Conservation (phyloP, 108 stramenopile genomes). For the Schizochytrium sp. region DNA sequence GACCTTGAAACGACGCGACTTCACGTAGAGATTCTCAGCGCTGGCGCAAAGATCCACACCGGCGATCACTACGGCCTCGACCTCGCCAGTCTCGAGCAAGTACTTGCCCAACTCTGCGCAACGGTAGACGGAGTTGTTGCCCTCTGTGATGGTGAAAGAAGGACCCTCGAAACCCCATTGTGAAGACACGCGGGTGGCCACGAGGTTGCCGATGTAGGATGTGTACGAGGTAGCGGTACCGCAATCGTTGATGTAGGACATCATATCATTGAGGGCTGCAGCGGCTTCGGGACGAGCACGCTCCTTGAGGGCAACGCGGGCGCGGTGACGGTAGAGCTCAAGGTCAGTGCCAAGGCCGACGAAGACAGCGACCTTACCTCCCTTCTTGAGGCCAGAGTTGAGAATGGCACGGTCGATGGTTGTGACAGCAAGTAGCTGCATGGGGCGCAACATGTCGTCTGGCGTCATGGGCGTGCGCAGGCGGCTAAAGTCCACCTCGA, state of each 20-base stretch:
- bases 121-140: conserved; percentile 54
- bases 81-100: conserved; percentile 47
- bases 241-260: conserved; percentile 27
- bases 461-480: conserved; percentile 50
- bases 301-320: conserved; percentile 42
- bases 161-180: conserved; percentile 36
- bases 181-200: conserved; percentile 35
- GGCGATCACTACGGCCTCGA: not conserved
- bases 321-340: conserved; percentile 44
- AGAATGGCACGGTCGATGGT: conserved; percentile 48
- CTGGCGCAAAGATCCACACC: conserved; percentile 23
- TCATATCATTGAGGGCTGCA: not conserved
- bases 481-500: conserved; percentile 32
- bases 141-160: conserved; percentile 17
- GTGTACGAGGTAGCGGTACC: conserved; percentile 30
- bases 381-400: conserved; percentile 7
- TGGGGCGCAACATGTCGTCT: conserved; percentile 8
- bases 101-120: conserved; percentile 46
- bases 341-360: conserved; percentile 46
- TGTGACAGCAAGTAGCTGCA: conserved; percentile 18
- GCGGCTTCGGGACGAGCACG: conserved; percentile 1
- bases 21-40: conserved; percentile 24
- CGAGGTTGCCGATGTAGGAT: conserved; percentile 38
- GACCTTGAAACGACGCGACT: conserved; percentile 42
- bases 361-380: conserved; percentile 34